Evolutionary conservation across 768 basidiomycete genomes (phyloP).

Genomic region (Saitozyma podzolica): DNA sequence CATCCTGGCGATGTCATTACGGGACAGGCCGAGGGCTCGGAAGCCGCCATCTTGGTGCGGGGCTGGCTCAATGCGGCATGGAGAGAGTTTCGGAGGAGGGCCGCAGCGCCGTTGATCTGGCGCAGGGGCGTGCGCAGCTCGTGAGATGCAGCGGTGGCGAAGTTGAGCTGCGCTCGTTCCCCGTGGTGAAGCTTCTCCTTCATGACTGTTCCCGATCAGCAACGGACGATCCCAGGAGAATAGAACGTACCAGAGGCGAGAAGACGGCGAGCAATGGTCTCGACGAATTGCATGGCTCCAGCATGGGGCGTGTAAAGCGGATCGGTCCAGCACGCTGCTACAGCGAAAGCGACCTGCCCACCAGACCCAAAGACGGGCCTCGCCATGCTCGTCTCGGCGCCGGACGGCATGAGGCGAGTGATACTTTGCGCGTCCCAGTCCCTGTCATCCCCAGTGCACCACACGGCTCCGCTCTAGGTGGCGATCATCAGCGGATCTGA

Average conservation of each 20-base stretch:
- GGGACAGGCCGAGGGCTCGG: not conserved
- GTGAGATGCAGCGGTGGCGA: conserved; percentile 47
- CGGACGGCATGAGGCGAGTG: conserved; percentile 42
- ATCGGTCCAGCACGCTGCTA: conserved; percentile 49
- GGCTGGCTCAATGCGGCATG: conserved; percentile 13
- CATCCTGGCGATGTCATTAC: not conserved
- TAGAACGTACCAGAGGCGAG: conserved; percentile 41
- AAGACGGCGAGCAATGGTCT: conserved; percentile 47
- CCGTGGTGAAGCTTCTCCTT: conserved; percentile 40
- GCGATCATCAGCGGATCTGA: not conserved
- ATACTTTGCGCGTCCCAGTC: conserved; percentile 41
- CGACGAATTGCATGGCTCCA: conserved; percentile 47
- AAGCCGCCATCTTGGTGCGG: not conserved
- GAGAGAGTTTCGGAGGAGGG: conserved; percentile 25
- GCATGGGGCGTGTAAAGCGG: conserved; percentile 44
- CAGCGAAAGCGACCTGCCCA: conserved; percentile 45
- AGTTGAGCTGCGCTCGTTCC: conserved; percentile 39
- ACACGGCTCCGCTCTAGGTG: conserved; percentile 32
- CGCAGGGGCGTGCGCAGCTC: conserved; percentile 50
- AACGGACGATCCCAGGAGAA: not conserved
- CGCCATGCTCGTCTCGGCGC: conserved; percentile 42
- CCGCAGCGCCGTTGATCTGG: conserved; percentile 43
- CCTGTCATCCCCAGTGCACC: conserved; percentile 48
- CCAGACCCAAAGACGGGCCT: conserved; percentile 50
- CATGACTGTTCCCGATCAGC: conserved; percentile 31